phyloP scores from a whole-genome alignment of 1,284 basidiomycete species.

The Ceratobasidium sp. region DNA sequence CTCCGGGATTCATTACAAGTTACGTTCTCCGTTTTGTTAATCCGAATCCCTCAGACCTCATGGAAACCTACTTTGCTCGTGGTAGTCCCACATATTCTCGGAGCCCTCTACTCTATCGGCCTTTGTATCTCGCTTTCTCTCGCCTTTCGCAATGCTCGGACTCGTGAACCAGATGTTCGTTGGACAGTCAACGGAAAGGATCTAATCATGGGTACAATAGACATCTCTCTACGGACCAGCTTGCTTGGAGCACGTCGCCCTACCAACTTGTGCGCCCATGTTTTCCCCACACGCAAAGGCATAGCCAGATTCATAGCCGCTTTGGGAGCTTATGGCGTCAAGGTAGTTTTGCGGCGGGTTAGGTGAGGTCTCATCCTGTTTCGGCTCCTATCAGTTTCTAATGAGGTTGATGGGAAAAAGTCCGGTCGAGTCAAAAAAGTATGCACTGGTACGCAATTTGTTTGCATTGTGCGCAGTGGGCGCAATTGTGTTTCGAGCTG shows the following conservation, averaged over 20 bases:
- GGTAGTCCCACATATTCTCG: slow-evolving; percentile 1
- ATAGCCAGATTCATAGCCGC: neutral
- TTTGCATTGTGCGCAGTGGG: slow-evolving; percentile 6
- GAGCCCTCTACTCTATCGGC: slow-evolving; percentile 22
- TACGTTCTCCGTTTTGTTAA: neutral
- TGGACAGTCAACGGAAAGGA: slow-evolving; percentile 34
- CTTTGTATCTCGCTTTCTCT: slow-evolving; percentile 21
- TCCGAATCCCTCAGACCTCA: neutral
- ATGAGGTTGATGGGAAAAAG: neutral
- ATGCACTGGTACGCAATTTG: slow-evolving; percentile 12
- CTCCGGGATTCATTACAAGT: neutral
- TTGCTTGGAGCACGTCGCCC: neutral
- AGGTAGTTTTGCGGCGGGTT: slow-evolving; percentile 17
- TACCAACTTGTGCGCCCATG: neutral
- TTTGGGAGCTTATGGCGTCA: slow-evolving; percentile 17
- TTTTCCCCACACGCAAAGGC: slow-evolving; percentile 15
- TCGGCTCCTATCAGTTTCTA: neutral
- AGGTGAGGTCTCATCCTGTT: neutral
- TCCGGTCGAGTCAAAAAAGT: slow-evolving; percentile 20
- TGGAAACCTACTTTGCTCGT: neutral
- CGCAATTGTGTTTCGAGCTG: slow-evolving; percentile 20
- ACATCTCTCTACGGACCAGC: neutral
- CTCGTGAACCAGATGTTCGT: neutral
- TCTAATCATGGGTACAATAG: neutral
- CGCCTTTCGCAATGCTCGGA: neutral